A percentile compares a stretch with the other conserved stretches of the same genome.
These are phyloP conservation scores for Phytopythium delawarense DNA, from an alignment of 352 stramenopile genomes.

Conservation along the genomic window DNA sequence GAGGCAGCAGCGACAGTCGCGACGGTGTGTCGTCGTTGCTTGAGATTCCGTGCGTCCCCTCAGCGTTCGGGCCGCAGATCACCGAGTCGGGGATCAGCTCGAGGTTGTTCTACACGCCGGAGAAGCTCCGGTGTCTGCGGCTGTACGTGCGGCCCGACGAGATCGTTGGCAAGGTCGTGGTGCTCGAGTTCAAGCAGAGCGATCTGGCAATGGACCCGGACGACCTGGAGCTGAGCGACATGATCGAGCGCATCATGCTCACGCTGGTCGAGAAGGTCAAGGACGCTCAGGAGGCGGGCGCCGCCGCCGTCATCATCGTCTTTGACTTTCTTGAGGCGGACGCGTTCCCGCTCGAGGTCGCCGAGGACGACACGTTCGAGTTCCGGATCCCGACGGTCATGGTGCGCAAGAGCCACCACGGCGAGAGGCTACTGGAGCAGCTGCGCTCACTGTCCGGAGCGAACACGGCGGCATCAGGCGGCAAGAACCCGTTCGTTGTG, in stretches of 20 bases:
- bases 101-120: conserved; percentile 58
- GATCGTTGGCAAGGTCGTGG: conserved; percentile 55
- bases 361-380: conserved; percentile 47
- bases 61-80: conserved; percentile 44
- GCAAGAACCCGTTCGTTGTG: conserved; percentile 28
- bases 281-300: conserved; percentile 57
- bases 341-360: conserved; percentile 48
- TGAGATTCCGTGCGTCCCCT: conserved; percentile 56
- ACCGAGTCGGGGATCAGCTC: conserved; percentile 27
- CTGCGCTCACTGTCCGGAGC: conserved; percentile 8
- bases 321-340: conserved; percentile 73
- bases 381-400: conserved; percentile 67
- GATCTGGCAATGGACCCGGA: conserved; percentile 52
- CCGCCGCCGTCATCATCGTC: conserved; percentile 47
- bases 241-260: conserved; percentile 62
- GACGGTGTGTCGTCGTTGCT: conserved; percentile 20
- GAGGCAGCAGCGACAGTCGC: conserved; percentile 3
- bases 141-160: conserved; percentile 69
- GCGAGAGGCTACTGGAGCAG: conserved; percentile 53
- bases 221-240: conserved; percentile 48
- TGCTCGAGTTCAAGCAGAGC: conserved; percentile 62
- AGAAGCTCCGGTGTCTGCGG: conserved; percentile 53
- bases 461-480: conserved; percentile 7
- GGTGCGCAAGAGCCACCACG: conserved; percentile 50
- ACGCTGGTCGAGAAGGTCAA: conserved; percentile 70